Conservation (phyloP, 2,329 filamentous ascomycete species). For the Alternaria novae-zelandiae region DNA sequence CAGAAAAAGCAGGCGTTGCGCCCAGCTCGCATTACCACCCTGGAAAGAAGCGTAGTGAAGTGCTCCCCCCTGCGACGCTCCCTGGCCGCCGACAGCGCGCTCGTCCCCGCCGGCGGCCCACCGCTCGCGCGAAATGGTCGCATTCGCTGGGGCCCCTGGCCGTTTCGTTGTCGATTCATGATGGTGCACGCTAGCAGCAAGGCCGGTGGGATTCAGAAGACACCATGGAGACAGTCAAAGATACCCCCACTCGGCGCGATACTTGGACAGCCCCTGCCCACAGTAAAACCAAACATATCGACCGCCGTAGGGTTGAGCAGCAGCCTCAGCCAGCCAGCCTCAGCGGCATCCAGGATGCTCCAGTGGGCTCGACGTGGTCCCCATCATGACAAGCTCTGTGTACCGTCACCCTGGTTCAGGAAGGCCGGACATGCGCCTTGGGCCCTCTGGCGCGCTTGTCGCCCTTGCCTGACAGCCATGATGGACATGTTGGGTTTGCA, state of each 20-base stretch:
- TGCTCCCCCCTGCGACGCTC: conserved; percentile 28
- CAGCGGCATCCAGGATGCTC: conserved; percentile 9
- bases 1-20: conserved; percentile 36
- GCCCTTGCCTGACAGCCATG: background rate
- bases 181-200: conserved; percentile 27
- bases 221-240: conserved; percentile 32
- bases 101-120: conserved; percentile 29
- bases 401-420: conserved; percentile 24
- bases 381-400: conserved; percentile 8
- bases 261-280: conserved; percentile 22
- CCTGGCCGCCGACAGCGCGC: conserved; percentile 15
- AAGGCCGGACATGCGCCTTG: conserved; percentile 20
- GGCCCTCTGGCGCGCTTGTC: background rate
- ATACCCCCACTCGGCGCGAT: conserved; percentile 34
- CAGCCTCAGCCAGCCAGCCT: conserved; percentile 26
- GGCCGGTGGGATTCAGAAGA: conserved; percentile 33
- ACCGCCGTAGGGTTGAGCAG: conserved; percentile 8
- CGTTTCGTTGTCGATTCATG: conserved; percentile 37
- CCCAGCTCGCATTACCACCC: conserved; percentile 34
- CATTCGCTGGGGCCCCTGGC: conserved; percentile 38
- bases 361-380: conserved; percentile 3
- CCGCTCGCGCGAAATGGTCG: conserved; percentile 21
- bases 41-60: conserved; percentile 26
- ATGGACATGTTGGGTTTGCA: background rate
- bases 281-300: conserved; percentile 34